These are phyloP conservation scores for Ustilago cynodontis DNA, from an alignment of 1,284 basidiomycete genomes.

Conservation along the genomic window DNA sequence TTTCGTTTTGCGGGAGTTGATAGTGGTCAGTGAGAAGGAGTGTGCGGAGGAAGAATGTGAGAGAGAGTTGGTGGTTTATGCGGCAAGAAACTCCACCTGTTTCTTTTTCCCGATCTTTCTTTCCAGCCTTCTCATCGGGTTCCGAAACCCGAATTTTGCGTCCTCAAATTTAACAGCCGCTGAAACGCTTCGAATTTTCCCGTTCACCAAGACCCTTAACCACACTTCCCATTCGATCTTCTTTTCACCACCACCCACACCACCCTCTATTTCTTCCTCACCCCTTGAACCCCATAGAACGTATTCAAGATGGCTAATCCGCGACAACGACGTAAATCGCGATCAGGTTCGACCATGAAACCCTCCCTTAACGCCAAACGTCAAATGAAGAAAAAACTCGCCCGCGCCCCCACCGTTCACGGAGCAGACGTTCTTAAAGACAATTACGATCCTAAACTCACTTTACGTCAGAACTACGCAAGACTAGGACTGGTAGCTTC, in stretches of 20 bases:
- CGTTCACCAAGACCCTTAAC: constrained; percentile 1
- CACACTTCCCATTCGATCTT: background rate
- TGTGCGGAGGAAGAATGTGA: background rate
- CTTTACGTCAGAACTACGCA: constrained; percentile 90
- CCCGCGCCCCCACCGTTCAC: constrained; percentile 75
- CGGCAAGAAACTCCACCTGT: constrained; percentile 12
- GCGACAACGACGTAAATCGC: constrained; percentile 83
- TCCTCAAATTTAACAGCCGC: background rate
- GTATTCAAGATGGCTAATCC: constrained; percentile 85
- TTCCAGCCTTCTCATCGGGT: background rate
- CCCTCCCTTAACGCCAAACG: constrained; percentile 79
- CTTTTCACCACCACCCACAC: background rate
- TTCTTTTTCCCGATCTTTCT: background rate
- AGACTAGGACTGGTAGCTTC: constrained; percentile 78
- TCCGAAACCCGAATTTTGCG: constrained; percentile 1
- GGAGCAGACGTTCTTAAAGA: constrained; percentile 86
- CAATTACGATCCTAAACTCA: constrained; percentile 89
- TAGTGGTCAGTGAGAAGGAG: background rate
- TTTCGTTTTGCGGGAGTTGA: background rate
- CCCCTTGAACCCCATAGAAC: background rate
- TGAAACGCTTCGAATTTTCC: constrained; percentile 8
- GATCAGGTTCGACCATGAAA: constrained; percentile 73
- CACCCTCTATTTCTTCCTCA: no score
- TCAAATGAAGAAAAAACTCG: constrained; percentile 78
- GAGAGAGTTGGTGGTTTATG: background rate